Conservation (phyloP, 2,329 filamentous ascomycete species). For the Pseudogymnoascus sp. region DNA sequence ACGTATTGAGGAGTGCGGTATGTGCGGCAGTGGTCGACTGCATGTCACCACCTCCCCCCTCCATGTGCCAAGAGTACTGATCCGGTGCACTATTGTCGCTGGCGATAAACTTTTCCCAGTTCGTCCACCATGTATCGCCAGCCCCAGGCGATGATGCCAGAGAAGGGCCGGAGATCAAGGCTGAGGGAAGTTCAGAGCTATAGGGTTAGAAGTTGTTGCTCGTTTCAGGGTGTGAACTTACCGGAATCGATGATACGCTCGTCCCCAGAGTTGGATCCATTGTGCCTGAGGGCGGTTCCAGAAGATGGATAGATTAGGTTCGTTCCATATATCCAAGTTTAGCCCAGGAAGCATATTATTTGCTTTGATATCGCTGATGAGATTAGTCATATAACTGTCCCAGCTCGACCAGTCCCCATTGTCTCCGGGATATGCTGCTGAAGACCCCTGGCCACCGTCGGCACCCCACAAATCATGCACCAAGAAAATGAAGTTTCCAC, state of each 20-base stretch:
- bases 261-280: constrained; percentile 34
- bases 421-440: constrained; percentile 39
- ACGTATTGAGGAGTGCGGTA: constrained; percentile 19
- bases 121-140: constrained; percentile 35
- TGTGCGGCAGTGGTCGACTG: constrained; percentile 25
- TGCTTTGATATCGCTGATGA: constrained; percentile 31
- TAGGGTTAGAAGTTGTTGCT: not conserved
- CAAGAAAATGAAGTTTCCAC: constrained; percentile 38
- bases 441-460: constrained; percentile 34
- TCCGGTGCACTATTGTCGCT: constrained; percentile 34
- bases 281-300: constrained; percentile 35
- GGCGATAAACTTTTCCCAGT: constrained; percentile 30
- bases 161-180: constrained; percentile 33
- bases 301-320: constrained; percentile 34
- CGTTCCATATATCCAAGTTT: constrained; percentile 46
- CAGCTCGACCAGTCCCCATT: constrained; percentile 39
- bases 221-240: constrained; percentile 15
- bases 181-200: not conserved
- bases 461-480: constrained; percentile 41
- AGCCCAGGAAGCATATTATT: constrained; percentile 33
- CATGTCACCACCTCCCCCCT: constrained; percentile 28
- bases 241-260: constrained; percentile 33
- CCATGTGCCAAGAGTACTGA: constrained; percentile 38
- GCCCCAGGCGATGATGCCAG: constrained; percentile 27
- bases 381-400: constrained; percentile 35